A percentile compares a stretch with the other conserved stretches of the same genome.
Evolutionary conservation across 2,329 filamentous ascomycete genomes (phyloP).

Genomic region (Penicillium sp.): DNA sequence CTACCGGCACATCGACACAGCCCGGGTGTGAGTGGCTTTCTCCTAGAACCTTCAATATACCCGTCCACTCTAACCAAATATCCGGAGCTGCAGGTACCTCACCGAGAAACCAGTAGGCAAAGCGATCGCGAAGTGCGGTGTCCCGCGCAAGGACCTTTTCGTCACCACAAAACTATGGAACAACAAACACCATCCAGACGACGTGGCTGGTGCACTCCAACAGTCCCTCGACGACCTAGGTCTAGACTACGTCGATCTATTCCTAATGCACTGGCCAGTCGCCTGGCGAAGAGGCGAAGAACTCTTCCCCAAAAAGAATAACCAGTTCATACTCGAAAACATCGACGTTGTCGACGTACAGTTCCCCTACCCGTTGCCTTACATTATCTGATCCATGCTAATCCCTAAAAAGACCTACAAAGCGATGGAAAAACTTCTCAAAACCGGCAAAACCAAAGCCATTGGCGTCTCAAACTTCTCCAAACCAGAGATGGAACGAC

Average conservation of each 20-base stretch:
- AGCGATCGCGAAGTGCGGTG: slow-evolving; percentile 62
- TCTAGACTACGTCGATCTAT: slow-evolving; percentile 67
- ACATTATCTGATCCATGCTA: not conserved
- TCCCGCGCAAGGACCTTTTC: slow-evolving; percentile 65
- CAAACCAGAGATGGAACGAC: slow-evolving; percentile 47
- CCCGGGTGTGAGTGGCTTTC: slow-evolving; percentile 38
- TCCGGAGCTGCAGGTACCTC: slow-evolving; percentile 46
- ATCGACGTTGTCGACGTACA: slow-evolving; percentile 51
- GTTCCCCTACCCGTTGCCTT: not conserved
- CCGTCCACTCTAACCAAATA: not conserved
- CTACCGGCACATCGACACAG: slow-evolving; percentile 58
- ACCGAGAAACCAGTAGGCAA: slow-evolving; percentile 66
- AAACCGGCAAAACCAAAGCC: slow-evolving; percentile 46
- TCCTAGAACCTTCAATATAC: not conserved
- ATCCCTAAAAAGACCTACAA: slow-evolving; percentile 44
- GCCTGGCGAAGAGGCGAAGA: slow-evolving; percentile 52
- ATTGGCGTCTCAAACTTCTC: slow-evolving; percentile 57
- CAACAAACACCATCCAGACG: slow-evolving; percentile 60
- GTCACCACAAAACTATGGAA: slow-evolving; percentile 68
- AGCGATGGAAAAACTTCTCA: slow-evolving; percentile 47
- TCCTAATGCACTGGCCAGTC: slow-evolving; percentile 66
- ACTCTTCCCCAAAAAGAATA: slow-evolving; percentile 48
- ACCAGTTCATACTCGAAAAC: slow-evolving; percentile 43
- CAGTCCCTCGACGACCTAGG: slow-evolving; percentile 62
- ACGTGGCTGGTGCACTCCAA: slow-evolving; percentile 61